Base-by-base conservation (phyloP, 129 eudicot species). In the Flaveria robusta region DNA sequence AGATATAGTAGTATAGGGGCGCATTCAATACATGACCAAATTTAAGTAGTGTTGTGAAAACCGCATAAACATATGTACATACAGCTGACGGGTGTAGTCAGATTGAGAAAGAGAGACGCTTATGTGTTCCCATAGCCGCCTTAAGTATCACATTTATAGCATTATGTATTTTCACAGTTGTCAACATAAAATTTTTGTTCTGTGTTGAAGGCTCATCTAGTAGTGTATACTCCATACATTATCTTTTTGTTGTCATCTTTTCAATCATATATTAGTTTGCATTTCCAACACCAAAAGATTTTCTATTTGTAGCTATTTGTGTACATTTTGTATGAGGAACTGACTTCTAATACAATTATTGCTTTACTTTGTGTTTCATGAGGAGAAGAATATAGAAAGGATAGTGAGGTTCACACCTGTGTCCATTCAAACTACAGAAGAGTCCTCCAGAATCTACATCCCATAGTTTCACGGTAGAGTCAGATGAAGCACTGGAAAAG, bases 381-480 rank as follows among this genome's bases (percentile, higher is more conserved):
- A 58, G 45, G 75, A 18, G 52, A 42, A 54, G n/a, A 31, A 31
- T 16, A 52, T 22, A 56, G 71, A 2, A 16, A 39, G 8, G 51
- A 43, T 16, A 42, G 15, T 12, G 26, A 1, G 19, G 46, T 65
- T 72, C 39, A 60, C 68, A 87, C 91, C 88, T 77, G 85, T 89
- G 96, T 46, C 85, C 87, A 52, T 81, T 81, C 66, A 89, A 80
- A 86, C 77, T 85, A 62, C 15, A 26, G 54, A 83, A 65, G 20
- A 72, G 74, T 64, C 70, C 75, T 72, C 96, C 96, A 62, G 23
- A 13, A 67, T 85, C 83, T 20, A 83, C 82, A 79, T 89, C 89
- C 96, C 96, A 89, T 41, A 85, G 64, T 79, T 85, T 89, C 77
- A 89, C 89, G 11, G 88, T 85, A 7, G 96, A 75, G 84, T 89